phyloP scores from a whole-genome alignment of 202 grass and related monocot genomes.

The Schoenoplectus tabernaemontani region DNA sequence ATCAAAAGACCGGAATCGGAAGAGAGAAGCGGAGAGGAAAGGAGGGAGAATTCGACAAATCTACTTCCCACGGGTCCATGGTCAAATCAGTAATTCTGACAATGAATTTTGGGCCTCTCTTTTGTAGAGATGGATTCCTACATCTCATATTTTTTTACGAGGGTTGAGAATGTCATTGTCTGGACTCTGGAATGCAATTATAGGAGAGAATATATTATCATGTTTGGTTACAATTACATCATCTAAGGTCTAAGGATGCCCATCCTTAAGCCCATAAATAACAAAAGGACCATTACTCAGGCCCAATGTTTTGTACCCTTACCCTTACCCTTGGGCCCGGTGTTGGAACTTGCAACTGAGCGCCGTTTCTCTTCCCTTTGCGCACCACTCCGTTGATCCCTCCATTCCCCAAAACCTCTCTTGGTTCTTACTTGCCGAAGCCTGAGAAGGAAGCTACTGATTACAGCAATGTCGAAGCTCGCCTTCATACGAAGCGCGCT shows the following conservation, averaged over 20 bases:
- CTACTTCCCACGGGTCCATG: neutral
- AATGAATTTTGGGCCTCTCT: no score
- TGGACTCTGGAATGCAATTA: no score
- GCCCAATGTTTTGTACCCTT: neutral
- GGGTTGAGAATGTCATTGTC: no score
- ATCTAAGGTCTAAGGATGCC: no score
- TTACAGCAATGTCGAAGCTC: slow-evolving; percentile 12
- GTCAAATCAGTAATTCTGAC: no score
- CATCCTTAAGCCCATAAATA: neutral
- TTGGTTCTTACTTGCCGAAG: neutral
- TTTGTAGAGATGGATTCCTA: no score
- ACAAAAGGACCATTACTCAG: no score
- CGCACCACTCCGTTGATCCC: neutral
- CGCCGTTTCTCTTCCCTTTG: neutral
- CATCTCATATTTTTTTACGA: no score
- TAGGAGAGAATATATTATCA: no score
- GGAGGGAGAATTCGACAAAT: neutral
- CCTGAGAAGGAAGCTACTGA: neutral
- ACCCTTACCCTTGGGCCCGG: no score
- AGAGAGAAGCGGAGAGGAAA: neutral
- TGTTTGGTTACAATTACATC: no score
- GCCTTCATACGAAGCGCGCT: neutral
- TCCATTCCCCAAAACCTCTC: neutral
- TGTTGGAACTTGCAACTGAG: neutral
- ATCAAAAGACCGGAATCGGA: neutral